Percentiles rank a stretch among this genome's conserved stretches.
phyloP scores from a whole-genome alignment of 805 yeast species.

The Lipomyces sp. region DNA sequence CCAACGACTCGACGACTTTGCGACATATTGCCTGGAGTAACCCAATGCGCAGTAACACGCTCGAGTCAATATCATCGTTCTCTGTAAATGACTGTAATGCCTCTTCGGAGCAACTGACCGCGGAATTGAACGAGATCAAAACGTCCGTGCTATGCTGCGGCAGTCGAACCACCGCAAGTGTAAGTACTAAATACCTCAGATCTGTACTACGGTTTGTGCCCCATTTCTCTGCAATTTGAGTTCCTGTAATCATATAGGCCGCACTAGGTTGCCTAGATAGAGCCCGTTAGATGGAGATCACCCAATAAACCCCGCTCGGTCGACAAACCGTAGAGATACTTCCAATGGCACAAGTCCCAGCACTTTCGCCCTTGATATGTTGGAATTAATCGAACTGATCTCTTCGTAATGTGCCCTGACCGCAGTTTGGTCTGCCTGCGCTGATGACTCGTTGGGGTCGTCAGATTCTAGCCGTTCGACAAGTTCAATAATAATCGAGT shows the following conservation, averaged over 20 bases:
- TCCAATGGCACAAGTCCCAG: constrained; percentile 10
- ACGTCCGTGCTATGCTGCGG: constrained; percentile 60
- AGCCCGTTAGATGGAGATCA: not conserved
- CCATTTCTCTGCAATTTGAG: constrained; percentile 32
- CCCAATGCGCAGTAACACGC: constrained; percentile 14
- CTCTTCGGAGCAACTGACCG: constrained; percentile 44
- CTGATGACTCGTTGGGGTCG: constrained; percentile 42
- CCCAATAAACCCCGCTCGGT: not conserved
- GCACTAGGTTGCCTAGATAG: constrained; percentile 11
- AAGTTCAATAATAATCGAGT: constrained; percentile 49
- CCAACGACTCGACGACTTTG: constrained; percentile 9
- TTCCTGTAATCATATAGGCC: constrained; percentile 24
- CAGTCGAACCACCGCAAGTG: constrained; percentile 62
- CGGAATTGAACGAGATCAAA: constrained; percentile 62
- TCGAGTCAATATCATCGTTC: constrained; percentile 10
- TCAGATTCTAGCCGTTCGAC: constrained; percentile 49
- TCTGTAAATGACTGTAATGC: constrained; percentile 7
- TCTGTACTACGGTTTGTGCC: constrained; percentile 43
- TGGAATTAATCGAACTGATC: constrained; percentile 40
- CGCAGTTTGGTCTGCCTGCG: constrained; percentile 31
- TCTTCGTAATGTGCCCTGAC: constrained; percentile 41
- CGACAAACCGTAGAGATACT: constrained; percentile 13
- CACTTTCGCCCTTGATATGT: constrained; percentile 8
- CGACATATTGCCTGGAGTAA: constrained; percentile 8
- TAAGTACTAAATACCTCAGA: constrained; percentile 49